Evolutionary conservation across 2,329 filamentous ascomycete species (phyloP), one percentile per base, ranked within the genome.

Genomic region (Fusarium devonianum): DNA sequence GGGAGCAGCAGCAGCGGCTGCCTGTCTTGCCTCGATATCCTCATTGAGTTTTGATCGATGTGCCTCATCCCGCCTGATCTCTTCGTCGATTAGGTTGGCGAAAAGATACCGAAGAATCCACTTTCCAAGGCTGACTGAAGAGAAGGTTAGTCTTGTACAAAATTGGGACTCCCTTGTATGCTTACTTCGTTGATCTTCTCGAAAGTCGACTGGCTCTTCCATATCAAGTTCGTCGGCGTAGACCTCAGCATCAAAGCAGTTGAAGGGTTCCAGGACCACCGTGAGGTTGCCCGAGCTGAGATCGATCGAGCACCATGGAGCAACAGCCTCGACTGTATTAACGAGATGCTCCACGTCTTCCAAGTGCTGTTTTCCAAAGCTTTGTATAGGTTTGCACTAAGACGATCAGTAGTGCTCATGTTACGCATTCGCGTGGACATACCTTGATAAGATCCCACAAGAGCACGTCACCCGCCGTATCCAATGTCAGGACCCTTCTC

Each of bases 71-170:
- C 90, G 84, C 58, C 82, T 86, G 60, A 96, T 89, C 69, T 97
- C 90, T 69, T 97, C 92, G 53, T 96, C 89, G 43, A 99, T 88
- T 30, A 97, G 78, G 45, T 89, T 88, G 8, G 88, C 86, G 73
- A 99, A 99, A 0, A 99, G 80, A 71, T 97, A 96, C 23, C 94
- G 85, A 51, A 99, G 75, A 34, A 97, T 85, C 94, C 94, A 99
- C 77, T 96, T 96, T 7, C 94, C 94, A 34, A 97, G 84, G 66
- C 96, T 97, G 71, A 97, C 90, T 94, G 57, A n/a, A n/a, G 32
- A 28, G 13, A 22, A 13, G 19, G 56, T 71, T 56, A 72, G 67
- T 16, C 17, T 26, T 30, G n/a, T 28, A 11, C 12, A n/a, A 21
- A n/a, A 9, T 9, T 17, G 7, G 13, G 23, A 5, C 10, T n/a